Base-by-base conservation (phyloP, 306 rosid genomes). In the Quercus cerris region DNA sequence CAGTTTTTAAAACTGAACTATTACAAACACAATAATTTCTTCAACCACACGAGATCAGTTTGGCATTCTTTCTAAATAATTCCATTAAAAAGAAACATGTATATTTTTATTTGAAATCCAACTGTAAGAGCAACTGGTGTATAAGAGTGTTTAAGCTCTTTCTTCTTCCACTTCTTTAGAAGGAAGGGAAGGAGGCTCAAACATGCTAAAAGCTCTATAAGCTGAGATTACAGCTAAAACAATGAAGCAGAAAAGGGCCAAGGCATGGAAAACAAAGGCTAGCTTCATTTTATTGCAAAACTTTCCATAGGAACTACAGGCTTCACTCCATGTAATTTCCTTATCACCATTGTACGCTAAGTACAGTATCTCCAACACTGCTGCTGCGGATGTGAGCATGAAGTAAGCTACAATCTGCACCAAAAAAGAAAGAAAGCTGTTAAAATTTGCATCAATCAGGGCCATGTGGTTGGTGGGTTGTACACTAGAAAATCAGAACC, bases 301-400 rank as follows among this genome's bases (percentile, higher is more conserved):
- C 75, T 18, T 93, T 28, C 89, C 97, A 83, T 90, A 91, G 2
- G 91, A 74, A 61, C 74, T 81, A 66, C 97, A 94, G 19, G 92
- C 94, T 87, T 94, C 91, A 82, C 99, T 93, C 99, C 99, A 94
- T 67, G 99, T 82, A 73, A 91, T 89, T 77, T 88, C 91, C 69
- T 30, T 88, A 12, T 89, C 95, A 4, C 99, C 99, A 33, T 91
- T 72, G 74, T 89, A 89, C 19, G 90, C 85, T 2, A 93, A 81
- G 73, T 84, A 91, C 58, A 89, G 28, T 77, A 94, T 85, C 86
- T 94, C 99, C 81, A 81, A 76, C 56, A 83, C 86, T 27, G 94
- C 92, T 2, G 89, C 90, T 18, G 75, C 85, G 27, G 99, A 91
- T 72, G 95, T 89, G 14, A 91, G 79, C 86, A 89, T 80, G 69